Evolutionary conservation across 805 yeast species (phyloP).

Genomic region (Monosporozyma unispora): DNA sequence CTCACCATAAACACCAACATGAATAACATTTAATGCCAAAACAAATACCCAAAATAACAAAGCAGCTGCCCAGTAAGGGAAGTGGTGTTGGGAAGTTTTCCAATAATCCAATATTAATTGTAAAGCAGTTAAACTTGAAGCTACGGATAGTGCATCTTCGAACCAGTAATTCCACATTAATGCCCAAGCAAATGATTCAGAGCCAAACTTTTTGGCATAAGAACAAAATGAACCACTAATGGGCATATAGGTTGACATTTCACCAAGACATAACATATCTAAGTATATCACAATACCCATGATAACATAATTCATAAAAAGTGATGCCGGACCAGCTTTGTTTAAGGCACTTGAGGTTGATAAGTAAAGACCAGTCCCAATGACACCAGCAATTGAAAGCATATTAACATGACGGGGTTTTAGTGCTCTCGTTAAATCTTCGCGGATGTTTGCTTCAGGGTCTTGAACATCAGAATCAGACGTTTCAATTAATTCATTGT

Average conservation of each 20-base stretch:
- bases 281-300: constrained; percentile 44
- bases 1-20: constrained; percentile 50
- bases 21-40: constrained; percentile 37
- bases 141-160: constrained; percentile 53
- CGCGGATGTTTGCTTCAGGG: constrained; percentile 10
- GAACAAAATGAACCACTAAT: constrained; percentile 49
- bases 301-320: constrained; percentile 40
- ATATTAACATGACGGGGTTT: constrained; percentile 62
- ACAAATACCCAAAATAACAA: constrained; percentile 46
- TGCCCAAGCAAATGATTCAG: constrained; percentile 62
- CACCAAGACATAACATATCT: constrained; percentile 47
- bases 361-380: constrained; percentile 60
- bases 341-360: constrained; percentile 44
- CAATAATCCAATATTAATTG: constrained; percentile 45
- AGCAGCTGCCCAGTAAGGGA: constrained; percentile 43
- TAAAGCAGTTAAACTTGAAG: constrained; percentile 55
- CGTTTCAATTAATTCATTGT: no score
- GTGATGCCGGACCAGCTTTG: constrained; percentile 44
- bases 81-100: constrained; percentile 27
- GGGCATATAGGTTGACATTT: constrained; percentile 48
- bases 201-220: constrained; percentile 51
- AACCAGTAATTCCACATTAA: constrained; percentile 64
- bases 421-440: constrained; percentile 22
- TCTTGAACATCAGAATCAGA: neutral
- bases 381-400: constrained; percentile 73